Evolutionary conservation across 1,284 basidiomycete genomes (phyloP), one percentile per base, ranked within the genome.

Genomic region (Cryptococcus hybrid): DNA sequence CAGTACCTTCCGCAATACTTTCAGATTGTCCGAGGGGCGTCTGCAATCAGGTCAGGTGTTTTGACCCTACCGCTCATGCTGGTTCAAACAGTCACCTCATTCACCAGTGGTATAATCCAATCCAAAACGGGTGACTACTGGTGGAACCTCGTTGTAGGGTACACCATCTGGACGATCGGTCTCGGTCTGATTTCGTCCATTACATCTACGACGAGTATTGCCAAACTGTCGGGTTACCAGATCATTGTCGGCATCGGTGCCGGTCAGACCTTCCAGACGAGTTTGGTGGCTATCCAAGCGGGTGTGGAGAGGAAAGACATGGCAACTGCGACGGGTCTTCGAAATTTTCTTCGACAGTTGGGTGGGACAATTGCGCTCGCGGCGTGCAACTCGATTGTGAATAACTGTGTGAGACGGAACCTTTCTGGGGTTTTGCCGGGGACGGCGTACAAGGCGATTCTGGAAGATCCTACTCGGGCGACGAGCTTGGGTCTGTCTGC

Each of bases 1-100:
- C 13, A 51, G 55, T 78, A 88, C 65, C 81, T 89, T 0, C 88
- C 88, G 0, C 86, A 88, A 61, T 90, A 84, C 71, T 87, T 88
- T 71, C 88, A 90, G 74, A 83, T 88, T 3, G 86, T 84, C 2
- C 77, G 86, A 15, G 85, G 84, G 2, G 86, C 82, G 60, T 81
- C 82, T 6, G 84, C 87, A 0, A 83, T 88, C 42, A 82, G 82
- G 18, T 80, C 80, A 5, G 87, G 86, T 2, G 78, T 86, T 4
- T 83, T 87, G 57, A 79, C 88, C 4, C 81, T 89, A 4, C 86
- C 87, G 0, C 77, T 88, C 15, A 80, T 88, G 18, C 77, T 87
- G 15, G 82, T 83, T 9, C 86, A 88, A 68, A 85, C 86, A 37
- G 64, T 82, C 2, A 79, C 82, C 5, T 62, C 70, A 0, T 76